Conservation (phyloP, 768 basidiomycete species). For the Mycena indigotica region DNA sequence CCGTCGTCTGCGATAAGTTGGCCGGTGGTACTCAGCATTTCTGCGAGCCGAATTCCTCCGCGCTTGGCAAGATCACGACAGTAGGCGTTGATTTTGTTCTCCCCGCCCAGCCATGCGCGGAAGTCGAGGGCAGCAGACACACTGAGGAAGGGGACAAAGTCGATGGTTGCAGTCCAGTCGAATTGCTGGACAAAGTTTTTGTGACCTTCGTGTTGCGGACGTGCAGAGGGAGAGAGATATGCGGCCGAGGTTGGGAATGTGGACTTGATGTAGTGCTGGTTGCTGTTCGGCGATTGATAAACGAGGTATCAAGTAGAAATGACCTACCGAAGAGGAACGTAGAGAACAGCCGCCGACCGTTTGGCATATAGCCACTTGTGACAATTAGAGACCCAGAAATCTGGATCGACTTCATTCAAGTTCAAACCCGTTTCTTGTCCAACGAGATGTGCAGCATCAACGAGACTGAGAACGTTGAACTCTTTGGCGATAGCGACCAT, state of each 20-base stretch:
- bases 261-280: constrained; percentile 63
- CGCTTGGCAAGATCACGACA: constrained; percentile 69
- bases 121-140: constrained; percentile 67
- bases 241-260: constrained; percentile 57
- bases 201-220: constrained; percentile 18
- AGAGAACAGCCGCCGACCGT: constrained; percentile 68
- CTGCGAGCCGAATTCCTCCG: constrained; percentile 66
- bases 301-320: background rate
- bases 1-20: constrained; percentile 16
- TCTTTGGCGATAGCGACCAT: constrained; percentile 66
- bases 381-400: constrained; percentile 74
- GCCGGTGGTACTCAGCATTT: constrained; percentile 63
- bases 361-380: constrained; percentile 86
- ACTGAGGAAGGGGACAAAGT: constrained; percentile 52
- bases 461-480: constrained; percentile 63
- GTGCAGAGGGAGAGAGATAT: constrained; percentile 50
- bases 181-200: constrained; percentile 46
- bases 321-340: constrained; percentile 54
- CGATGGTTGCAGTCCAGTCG: constrained; percentile 51
- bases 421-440: constrained; percentile 74
- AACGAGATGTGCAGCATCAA: constrained; percentile 83
- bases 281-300: constrained; percentile 31
- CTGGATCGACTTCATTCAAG: constrained; percentile 57
- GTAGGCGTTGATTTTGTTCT: constrained; percentile 73
- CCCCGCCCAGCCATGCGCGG: constrained; percentile 79